Percentiles rank a stretch among this genome's conserved stretches.
These are phyloP conservation scores for Fraxinus ornus DNA, from an alignment of 305 asterid genomes.

Conservation along the genomic window DNA sequence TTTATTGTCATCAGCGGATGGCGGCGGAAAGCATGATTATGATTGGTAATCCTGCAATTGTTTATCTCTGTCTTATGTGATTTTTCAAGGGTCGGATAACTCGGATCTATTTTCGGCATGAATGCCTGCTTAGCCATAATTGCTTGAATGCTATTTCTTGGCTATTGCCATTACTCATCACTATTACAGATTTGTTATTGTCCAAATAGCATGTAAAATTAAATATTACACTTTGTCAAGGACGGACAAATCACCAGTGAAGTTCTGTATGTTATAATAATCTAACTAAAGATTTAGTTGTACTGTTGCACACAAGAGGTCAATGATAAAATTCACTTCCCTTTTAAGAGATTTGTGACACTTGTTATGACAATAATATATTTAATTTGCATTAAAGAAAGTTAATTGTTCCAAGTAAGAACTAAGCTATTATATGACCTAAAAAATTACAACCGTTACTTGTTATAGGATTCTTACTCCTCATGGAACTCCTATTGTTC, in stretches of 20 bases:
- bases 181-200: background rate
- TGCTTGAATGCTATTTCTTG: background rate
- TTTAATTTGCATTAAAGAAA: background rate
- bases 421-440: background rate
- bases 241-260: background rate
- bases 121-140: background rate
- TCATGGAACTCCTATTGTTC: constrained; percentile 91
- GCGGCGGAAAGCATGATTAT: constrained; percentile 94
- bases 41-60: constrained; percentile 67
- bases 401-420: background rate
- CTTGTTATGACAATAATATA: background rate
- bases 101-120: background rate
- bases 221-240: background rate
- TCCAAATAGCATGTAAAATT: background rate
- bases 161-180: background rate
- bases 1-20: constrained; percentile 67
- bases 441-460: background rate
- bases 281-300: background rate
- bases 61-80: background rate
- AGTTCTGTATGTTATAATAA: background rate
- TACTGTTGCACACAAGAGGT: background rate
- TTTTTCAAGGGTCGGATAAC: background rate
- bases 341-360: background rate
- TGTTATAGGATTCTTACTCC: constrained; percentile 96
- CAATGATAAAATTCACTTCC: background rate